These are phyloP conservation scores for Hypoxylon crocopeplum DNA, from an alignment of 495 filamentous ascomycete genomes.

Conservation along the genomic window DNA sequence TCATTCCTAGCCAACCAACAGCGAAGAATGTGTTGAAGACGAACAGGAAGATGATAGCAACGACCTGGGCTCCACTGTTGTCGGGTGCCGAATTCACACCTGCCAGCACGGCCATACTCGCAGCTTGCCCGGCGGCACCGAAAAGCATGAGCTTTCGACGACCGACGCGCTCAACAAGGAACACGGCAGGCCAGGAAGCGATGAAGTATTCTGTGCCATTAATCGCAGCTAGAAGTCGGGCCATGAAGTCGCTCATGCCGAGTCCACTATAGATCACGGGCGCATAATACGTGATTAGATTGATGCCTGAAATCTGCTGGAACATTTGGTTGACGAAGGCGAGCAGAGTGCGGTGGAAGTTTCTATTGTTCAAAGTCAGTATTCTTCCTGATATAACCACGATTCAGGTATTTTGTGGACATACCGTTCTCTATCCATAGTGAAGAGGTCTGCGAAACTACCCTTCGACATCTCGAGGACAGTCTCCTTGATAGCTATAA, in stretches of 20 bases:
- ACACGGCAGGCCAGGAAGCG: conserved; percentile 74
- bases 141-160: conserved; percentile 76
- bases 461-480: conserved; percentile 74
- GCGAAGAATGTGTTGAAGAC: conserved; percentile 81
- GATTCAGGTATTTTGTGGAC: background rate
- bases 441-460: conserved; percentile 72
- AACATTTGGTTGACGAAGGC: conserved; percentile 82
- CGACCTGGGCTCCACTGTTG: conserved; percentile 44
- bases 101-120: conserved; percentile 72
- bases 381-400: background rate
- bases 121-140: conserved; percentile 71
- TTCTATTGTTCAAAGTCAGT: conserved; percentile 46
- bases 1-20: conserved; percentile 79
- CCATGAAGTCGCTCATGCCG: conserved; percentile 53
- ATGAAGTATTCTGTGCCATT: conserved; percentile 80
- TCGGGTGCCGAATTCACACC: conserved; percentile 46
- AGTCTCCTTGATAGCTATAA: conserved; percentile 76
- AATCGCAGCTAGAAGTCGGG: conserved; percentile 72
- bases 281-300: conserved; percentile 77
- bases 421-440: conserved; percentile 66
- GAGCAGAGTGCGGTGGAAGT: conserved; percentile 74
- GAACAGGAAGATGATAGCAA: conserved; percentile 67
- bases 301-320: conserved; percentile 81
- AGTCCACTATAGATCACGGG: conserved; percentile 69
- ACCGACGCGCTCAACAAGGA: conserved; percentile 66